Evolutionary conservation across 495 filamentous ascomycete genomes (phyloP).

Genomic region (Penicillium cosmopolitanum): DNA sequence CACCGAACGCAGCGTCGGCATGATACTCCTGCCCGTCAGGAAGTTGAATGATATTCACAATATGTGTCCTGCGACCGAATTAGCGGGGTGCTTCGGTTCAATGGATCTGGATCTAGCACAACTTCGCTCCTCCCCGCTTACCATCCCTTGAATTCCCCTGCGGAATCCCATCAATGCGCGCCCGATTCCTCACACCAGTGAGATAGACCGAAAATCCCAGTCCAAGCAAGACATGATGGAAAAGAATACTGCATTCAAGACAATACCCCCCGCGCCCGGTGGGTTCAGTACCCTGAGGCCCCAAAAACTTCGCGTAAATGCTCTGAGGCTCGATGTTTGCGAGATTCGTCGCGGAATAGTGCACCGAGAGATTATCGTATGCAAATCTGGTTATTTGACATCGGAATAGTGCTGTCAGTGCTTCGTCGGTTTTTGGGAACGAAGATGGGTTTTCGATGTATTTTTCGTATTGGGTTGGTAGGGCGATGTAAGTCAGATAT

Average conservation of each 20-base stretch:
- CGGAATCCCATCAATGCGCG: slow-evolving; percentile 32
- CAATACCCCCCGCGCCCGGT: slow-evolving; percentile 74
- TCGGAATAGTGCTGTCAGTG: slow-evolving; percentile 28
- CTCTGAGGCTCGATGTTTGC: slow-evolving; percentile 59
- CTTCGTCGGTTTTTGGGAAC: slow-evolving; percentile 32
- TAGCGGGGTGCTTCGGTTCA: not conserved
- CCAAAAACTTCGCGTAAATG: slow-evolving; percentile 68
- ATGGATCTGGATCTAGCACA: no score
- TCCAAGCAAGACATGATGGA: slow-evolving; percentile 62
- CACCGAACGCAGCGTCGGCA: slow-evolving; percentile 76
- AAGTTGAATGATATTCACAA: slow-evolving; percentile 69
- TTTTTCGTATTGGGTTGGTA: slow-evolving; percentile 24
- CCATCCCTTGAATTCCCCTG: slow-evolving; percentile 47
- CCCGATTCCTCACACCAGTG: slow-evolving; percentile 49
- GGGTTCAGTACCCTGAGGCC: slow-evolving; percentile 16
- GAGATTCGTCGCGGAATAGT: slow-evolving; percentile 55
- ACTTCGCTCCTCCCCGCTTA: slow-evolving; percentile 10
- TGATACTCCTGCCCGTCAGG: slow-evolving; percentile 49
- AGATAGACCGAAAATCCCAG: slow-evolving; percentile 63
- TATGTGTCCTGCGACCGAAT: slow-evolving; percentile 58
- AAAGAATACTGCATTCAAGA: slow-evolving; percentile 74
- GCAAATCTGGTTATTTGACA: slow-evolving; percentile 64
- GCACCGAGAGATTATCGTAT: slow-evolving; percentile 68
- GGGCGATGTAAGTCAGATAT: slow-evolving; percentile 28
- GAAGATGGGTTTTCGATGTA: slow-evolving; percentile 20